Percentiles rank a stretch among this genome's conserved stretches.
phyloP scores from a whole-genome alignment of 2,329 filamentous ascomycete genomes.

The Beauveria caledonica region DNA sequence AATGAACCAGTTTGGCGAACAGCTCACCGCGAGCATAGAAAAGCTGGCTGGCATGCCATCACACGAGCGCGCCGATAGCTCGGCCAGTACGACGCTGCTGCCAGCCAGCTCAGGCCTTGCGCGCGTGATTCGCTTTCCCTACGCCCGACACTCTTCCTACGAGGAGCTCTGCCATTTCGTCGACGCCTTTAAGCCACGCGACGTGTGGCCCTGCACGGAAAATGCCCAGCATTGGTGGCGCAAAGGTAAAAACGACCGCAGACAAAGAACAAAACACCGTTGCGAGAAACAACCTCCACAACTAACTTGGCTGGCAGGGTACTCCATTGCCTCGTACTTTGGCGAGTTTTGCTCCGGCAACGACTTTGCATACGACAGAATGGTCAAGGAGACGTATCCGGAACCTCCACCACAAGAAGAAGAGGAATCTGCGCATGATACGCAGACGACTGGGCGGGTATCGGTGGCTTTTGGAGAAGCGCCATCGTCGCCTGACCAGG shows the following conservation, averaged over 20 bases:
- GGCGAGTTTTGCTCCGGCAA: slow-evolving; percentile 56
- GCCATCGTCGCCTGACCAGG: not conserved
- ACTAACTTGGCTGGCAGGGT: slow-evolving; percentile 20
- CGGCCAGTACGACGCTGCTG: not conserved
- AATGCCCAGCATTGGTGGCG: slow-evolving; percentile 53
- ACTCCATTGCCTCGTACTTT: slow-evolving; percentile 64
- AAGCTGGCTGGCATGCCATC: slow-evolving; percentile 16
- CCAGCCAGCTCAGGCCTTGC: slow-evolving; percentile 22
- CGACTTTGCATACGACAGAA: slow-evolving; percentile 55
- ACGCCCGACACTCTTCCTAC: slow-evolving; percentile 84
- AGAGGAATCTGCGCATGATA: not conserved
- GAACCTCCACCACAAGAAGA: not conserved
- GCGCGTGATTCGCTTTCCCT: slow-evolving; percentile 58
- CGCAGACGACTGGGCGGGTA: not conserved
- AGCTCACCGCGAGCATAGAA: slow-evolving; percentile 20
- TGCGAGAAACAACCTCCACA: no score
- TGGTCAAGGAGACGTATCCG: slow-evolving; percentile 37
- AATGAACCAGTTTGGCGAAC: slow-evolving; percentile 19
- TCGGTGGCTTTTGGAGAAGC: not conserved
- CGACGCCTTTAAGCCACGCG: slow-evolving; percentile 57
- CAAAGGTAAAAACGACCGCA: slow-evolving; percentile 27
- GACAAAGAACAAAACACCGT: no score
- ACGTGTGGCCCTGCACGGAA: slow-evolving; percentile 78
- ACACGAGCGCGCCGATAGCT: not conserved
- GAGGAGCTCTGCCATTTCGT: slow-evolving; percentile 68